Base-by-base conservation (phyloP, 1,139 yeast species). In the Suhomyces anneliseae region DNA sequence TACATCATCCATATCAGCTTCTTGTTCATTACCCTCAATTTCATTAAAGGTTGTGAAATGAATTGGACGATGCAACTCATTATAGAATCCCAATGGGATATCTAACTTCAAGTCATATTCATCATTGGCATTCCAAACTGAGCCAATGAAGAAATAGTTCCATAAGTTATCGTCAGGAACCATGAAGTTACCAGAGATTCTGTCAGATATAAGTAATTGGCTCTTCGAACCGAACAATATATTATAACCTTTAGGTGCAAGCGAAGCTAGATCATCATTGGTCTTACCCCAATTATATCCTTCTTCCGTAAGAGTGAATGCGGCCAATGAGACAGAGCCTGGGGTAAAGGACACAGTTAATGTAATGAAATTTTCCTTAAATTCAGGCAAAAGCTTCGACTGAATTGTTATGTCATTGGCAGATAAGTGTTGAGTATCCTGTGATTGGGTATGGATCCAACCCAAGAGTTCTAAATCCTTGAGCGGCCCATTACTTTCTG, bases 141-240 rank as follows among this genome's bases (percentile, higher is more conserved):
- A 86, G 3, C 97, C 95, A 69, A 90, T 78, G 60, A 95, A 93
- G 4, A 95, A 80, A 62, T 87, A 90, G 64, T 93, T 93, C 99
- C 99, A 93, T 34, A 90, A 64, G 47, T 82, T 84, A 40, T 87
- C 87, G 35, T 82, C 85, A 1, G 99, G 99, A 1, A 90, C 96
- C 69, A 89, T 66, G 65, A 89, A 92, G 51, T 84, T 86, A 5
- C 99, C 99, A 61, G 79, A 76, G 45, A 90, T 77, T 48, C 85
- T 75, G 52, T 87, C 95, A 0, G 97, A 83, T 36, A 93, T 65
- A 32, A 92, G 69, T 52, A 93, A 64, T 59, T 90, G 97, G 8
- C 86, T 79, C 56, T 79, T 78, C 34, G 69, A 72, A 38, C 88
- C 85, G 64, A 82, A 90, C 0, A 67, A 60, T 1, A 83, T 71